Evolutionary conservation across 495 filamentous ascomycete species (phyloP), one percentile per base, ranked within the genome.

Genomic region (Penicillium ochrochloron): DNA sequence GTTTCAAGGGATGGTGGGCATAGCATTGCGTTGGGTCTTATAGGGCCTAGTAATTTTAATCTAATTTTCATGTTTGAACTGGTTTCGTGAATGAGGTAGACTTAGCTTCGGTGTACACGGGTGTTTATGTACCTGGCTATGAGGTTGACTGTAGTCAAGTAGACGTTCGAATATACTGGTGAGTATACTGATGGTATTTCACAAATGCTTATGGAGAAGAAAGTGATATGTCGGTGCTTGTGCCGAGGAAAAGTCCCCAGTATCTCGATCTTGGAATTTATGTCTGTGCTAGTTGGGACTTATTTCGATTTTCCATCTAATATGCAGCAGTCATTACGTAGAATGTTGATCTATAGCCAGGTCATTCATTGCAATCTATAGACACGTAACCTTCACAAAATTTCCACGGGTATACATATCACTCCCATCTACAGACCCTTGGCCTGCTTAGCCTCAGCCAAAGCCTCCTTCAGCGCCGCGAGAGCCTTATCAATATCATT

Each of bases 401-500:
- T n/a, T 54, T 15, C 14, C 56, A 58, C 31, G 39, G 21, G 31
- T 54, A 54, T 29, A 58, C 21, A 61, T 34, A 27, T 39, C 54
- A 15, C n/a, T 25, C 33, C 19, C 15, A 19, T 64, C 72, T 80
- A 81, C 69, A 81, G 56, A 41, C 80, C 79, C 76, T 81, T 83
- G 23, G 78, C 79, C 66, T 78, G 71, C 72, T 80, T 81, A n/a
- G 86, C 89, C 75, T 96, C 94, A 3, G 79, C 72, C 66, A 97
- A 76, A 19, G 87, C 85, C 63, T 86, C 85, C 81, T 90, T 89
- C 65, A 99, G 77, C 33, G 90, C 90, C 66, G 84, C 80, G 64
- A 97, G 80, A 25, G 94, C 95, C 63, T 88, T 88, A 44, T 95
- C 89, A 71, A 98, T 86, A 74, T 99, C 92, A 29, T 79, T 78